Conservation (phyloP, 176 grass and related monocot genomes). For the Carex cristatella region DNA sequence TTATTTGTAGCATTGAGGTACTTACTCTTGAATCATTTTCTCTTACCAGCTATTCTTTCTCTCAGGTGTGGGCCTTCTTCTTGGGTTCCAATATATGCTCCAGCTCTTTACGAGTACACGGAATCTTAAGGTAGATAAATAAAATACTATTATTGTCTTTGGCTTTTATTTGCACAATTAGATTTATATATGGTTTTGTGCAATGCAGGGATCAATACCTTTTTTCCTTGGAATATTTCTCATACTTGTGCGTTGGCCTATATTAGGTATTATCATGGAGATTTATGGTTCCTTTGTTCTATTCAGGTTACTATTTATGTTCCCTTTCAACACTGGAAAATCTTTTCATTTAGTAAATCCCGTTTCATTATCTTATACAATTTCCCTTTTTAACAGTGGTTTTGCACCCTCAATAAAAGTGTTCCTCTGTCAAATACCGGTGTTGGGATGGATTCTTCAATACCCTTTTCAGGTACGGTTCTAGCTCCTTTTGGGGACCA, state of each 20-base stretch:
- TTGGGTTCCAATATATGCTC: constrained; percentile 49
- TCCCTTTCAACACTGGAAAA: neutral
- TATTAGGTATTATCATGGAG: constrained; percentile 84
- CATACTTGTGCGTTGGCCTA: constrained; percentile 82
- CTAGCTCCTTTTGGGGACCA: neutral
- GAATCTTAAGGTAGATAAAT: constrained; percentile 59
- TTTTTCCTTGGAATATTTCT: constrained; percentile 85
- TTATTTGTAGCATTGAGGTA: neutral
- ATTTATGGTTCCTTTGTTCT: constrained; percentile 41
- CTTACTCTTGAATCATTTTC: constrained; percentile 12
- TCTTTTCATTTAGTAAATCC: constrained; percentile 1
- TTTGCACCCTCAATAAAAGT: constrained; percentile 37
- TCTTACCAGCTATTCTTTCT: constrained; percentile 37
- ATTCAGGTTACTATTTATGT: constrained; percentile 36
- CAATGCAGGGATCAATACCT: constrained; percentile 72
- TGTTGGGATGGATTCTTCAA: constrained; percentile 33
- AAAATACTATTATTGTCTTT: neutral
- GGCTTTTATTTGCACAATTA: neutral
- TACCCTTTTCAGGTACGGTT: constrained; percentile 32
- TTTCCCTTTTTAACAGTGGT: constrained; percentile 24
- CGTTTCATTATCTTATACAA: neutral
- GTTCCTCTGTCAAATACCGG: constrained; percentile 40
- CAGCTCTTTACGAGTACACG: constrained; percentile 70
- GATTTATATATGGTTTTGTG: neutral
- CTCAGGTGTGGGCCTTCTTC: constrained; percentile 35